Conservation (phyloP, 1,284 basidiomycete species). For the Ustilago crameri region DNA sequence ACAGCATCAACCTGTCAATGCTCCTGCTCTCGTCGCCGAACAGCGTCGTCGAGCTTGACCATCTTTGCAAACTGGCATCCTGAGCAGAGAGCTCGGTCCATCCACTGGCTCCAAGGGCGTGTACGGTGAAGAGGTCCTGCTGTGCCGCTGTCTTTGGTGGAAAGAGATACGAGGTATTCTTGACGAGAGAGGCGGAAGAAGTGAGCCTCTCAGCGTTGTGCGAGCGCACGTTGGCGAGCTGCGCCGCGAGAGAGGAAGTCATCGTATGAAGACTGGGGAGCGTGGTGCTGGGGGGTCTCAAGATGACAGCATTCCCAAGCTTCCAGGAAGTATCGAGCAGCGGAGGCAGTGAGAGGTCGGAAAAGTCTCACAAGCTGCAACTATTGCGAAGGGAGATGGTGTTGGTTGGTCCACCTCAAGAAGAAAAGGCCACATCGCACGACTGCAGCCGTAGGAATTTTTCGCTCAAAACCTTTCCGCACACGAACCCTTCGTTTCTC, state of each 20-base stretch:
- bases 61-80: constrained; percentile 47
- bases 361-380: not conserved
- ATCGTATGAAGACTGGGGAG: constrained; percentile 70
- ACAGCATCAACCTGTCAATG: constrained; percentile 84
- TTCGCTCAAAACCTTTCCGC: constrained; percentile 6
- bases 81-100: constrained; percentile 74
- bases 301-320: constrained; percentile 17
- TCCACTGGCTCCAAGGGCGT: constrained; percentile 83
- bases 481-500: too few relatives aligned
- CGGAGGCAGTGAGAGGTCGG: not conserved
- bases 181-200: constrained; percentile 74
- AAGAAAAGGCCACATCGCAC: not conserved
- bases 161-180: constrained; percentile 83
- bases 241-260: constrained; percentile 82
- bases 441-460: not conserved
- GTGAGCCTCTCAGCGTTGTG: constrained; percentile 81
- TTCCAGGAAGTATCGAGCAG: constrained; percentile 1
- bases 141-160: constrained; percentile 60
- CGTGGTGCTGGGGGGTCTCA: not conserved
- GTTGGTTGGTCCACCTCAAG: not conserved
- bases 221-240: constrained; percentile 83
- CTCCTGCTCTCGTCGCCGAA: constrained; percentile 83
- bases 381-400: not conserved
- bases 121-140: constrained; percentile 79
- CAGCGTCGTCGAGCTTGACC: constrained; percentile 74